Base-by-base conservation (phyloP, 495 filamentous ascomycete species). In the Lentithecium fluviatile region DNA sequence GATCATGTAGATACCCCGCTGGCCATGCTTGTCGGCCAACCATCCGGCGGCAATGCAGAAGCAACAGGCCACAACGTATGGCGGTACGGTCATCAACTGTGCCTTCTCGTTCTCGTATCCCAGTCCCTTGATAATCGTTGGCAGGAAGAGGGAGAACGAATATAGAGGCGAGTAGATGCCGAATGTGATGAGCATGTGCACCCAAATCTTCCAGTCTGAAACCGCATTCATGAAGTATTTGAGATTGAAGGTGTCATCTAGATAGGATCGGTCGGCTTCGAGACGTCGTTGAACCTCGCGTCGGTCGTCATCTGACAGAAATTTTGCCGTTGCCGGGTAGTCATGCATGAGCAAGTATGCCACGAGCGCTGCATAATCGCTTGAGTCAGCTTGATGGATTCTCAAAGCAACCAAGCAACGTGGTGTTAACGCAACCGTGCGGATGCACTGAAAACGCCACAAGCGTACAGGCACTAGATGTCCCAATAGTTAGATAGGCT, bases 91-190 rank as follows among this genome's bases (percentile, higher is more conserved):
- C 58, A 73, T 60, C 1, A 73, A 56, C 47, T 73, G 71, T 11
- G 71, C 71, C n/a, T 20, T 56, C 6, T 56, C 49, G 23, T 58
- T 50, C n/a, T 56, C 68, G 54, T 71, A 71, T 42, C 64, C 67
- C 7, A 72, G 56, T n/a, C 21, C 36, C 45, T 58, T 69, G 47
- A 72, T 62, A 51, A 72, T 72, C 1, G 70, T 70, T 13, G 69
- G 69, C 43, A 91, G 66, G 57, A 95, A 95, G 13, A 95, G 77
- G 6, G 87, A 87, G 25, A 90, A 76, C 0, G 87, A 90, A 69
- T 94, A 94, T 2, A 93, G 78, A 4, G 88, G 87, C 12, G 77
- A 78, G 65, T 75, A 77, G 57, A 79, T 73, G 32, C 75, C 56
- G 36, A 69, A 38, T 15, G 60, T 65, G 54, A 69, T 64, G 45